These are phyloP conservation scores for Articulospora tetracladia DNA, from an alignment of 495 filamentous ascomycete genomes.

Conservation along the genomic window DNA sequence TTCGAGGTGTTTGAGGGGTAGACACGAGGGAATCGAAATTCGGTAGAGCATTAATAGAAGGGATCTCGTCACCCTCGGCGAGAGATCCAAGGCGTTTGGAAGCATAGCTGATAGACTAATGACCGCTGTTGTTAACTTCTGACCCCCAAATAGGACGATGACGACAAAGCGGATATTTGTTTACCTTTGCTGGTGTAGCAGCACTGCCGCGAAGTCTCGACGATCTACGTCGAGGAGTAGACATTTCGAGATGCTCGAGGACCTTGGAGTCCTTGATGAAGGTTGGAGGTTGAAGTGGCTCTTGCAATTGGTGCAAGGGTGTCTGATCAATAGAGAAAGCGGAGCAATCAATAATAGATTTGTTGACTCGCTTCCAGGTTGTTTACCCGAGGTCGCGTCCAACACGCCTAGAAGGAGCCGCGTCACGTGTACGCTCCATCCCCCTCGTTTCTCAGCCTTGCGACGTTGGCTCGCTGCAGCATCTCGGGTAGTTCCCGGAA, in stretches of 20 bases:
- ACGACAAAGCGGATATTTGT: background rate
- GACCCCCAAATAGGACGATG: background rate
- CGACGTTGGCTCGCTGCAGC: too few relatives aligned
- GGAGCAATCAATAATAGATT: slow-evolving; percentile 1
- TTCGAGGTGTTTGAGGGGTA: slow-evolving; percentile 21
- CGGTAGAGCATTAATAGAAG: slow-evolving; percentile 7
- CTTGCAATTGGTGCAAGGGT: slow-evolving; percentile 9
- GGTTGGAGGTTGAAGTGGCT: background rate
- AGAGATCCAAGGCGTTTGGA: slow-evolving; percentile 20
- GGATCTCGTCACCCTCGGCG: slow-evolving; percentile 23
- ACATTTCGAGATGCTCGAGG: slow-evolving; percentile 13
- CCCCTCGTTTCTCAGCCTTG: too few relatives aligned
- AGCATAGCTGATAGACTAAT: slow-evolving; percentile 16
- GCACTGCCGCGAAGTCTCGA: slow-evolving; percentile 19
- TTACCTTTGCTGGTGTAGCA: slow-evolving; percentile 25
- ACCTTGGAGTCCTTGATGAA: background rate
- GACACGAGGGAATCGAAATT: slow-evolving; percentile 19
- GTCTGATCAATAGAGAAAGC: slow-evolving; percentile 4
- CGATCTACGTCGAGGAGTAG: slow-evolving; percentile 23
- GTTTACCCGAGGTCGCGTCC: background rate
- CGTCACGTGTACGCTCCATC: background rate
- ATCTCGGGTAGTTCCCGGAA: too few relatives aligned
- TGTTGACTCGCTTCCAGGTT: background rate
- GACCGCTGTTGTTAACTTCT: background rate
- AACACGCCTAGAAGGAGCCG: background rate